Conservation (phyloP, 202 grass and related monocot genomes). For the Sporobolus alterniflorus region DNA sequence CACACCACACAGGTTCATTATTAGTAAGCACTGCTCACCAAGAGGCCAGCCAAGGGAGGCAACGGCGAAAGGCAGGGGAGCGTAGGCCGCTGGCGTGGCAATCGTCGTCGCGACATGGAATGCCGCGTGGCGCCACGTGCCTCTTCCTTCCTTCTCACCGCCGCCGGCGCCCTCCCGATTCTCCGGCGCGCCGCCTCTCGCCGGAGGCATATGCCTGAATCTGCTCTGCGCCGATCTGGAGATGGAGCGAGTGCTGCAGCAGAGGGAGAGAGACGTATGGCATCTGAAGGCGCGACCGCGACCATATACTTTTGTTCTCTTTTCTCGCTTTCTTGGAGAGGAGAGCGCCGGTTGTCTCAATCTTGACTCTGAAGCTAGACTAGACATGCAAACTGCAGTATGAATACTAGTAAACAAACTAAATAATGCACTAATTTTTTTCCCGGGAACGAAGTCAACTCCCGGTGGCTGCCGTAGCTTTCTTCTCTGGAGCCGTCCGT, state of each 20-base stretch:
- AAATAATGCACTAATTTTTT: too few relatives aligned
- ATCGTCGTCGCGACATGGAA: conserved; percentile 83
- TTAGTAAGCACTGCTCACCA: conserved; percentile 38
- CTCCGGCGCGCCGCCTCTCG: conserved; percentile 1
- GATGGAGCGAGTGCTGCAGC: not conserved
- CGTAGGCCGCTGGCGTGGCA: conserved; percentile 82
- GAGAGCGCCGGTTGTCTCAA: not conserved
- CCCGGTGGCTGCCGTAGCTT: too few relatives aligned
- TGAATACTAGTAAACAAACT: too few relatives aligned
- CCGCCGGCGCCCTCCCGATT: not conserved
- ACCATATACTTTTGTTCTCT: not conserved
- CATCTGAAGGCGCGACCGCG: not conserved
- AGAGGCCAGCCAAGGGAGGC: conserved; percentile 87
- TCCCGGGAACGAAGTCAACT: too few relatives aligned
- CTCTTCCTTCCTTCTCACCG: conserved; percentile 35
- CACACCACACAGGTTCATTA: not conserved
- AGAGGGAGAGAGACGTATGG: not conserved
- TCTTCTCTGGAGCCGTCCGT: too few relatives aligned
- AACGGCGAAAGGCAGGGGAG: conserved; percentile 74
- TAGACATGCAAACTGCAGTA: too few relatives aligned
- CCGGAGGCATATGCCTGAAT: conserved; percentile 15
- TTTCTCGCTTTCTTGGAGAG: not conserved
- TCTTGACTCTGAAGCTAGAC: not conserved
- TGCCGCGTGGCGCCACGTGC: conserved; percentile 78
- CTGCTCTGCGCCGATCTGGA: not conserved